Conservation (phyloP, 1,139 yeast species). For the Pneumocystis wakefieldiae region DNA sequence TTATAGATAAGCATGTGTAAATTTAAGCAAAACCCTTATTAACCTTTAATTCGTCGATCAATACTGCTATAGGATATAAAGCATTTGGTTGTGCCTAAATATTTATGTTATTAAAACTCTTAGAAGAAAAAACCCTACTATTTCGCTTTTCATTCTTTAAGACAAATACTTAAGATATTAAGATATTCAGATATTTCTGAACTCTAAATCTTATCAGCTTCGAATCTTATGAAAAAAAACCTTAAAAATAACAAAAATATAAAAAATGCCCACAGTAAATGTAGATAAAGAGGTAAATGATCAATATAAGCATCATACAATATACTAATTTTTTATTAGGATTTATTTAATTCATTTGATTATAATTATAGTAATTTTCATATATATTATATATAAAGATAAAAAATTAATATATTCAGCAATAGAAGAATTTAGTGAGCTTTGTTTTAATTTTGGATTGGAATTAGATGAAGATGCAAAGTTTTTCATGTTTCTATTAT, state of each 20-base stretch:
- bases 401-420: constrained; percentile 21
- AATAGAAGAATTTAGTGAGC: constrained; percentile 86
- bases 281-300: not conserved
- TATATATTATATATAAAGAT: not conserved
- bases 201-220: not conserved
- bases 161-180: not conserved
- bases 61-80: constrained; percentile 82
- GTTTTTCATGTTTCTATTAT: constrained; percentile 4
- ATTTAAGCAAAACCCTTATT: not conserved
- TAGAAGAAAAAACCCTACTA: not conserved
- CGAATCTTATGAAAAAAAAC: not conserved
- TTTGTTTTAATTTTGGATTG: constrained; percentile 93
- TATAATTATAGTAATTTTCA: not conserved
- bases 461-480: constrained; percentile 80
- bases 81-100: constrained; percentile 31
- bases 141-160: constrained; percentile 4
- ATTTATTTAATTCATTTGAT: not conserved
- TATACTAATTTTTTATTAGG: not conserved
- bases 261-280: not conserved
- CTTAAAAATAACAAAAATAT: not conserved
- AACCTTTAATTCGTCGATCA: constrained; percentile 82
- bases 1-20: not conserved
- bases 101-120: not conserved
- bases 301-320: not conserved
- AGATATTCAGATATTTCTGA: not conserved